Base-by-base conservation (phyloP, 2,329 filamentous ascomycete genomes). In the Claviceps pazoutovae region DNA sequence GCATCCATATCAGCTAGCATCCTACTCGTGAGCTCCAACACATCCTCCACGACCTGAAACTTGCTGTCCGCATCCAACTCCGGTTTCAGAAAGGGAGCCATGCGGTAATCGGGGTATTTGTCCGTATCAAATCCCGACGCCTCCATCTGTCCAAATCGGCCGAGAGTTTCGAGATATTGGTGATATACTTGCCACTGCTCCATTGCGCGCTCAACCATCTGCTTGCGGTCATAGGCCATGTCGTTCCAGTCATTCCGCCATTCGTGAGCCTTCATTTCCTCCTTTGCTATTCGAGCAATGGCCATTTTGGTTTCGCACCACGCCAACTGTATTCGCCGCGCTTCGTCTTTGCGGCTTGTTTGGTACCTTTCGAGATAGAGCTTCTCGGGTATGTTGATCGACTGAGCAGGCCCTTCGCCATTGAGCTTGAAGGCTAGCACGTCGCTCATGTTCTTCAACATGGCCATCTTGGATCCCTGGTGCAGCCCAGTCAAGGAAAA, bases 291-390 rank as follows among this genome's bases (percentile, higher is more conserved):
- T 13, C 51, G 59, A 5, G 51, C 46, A 42, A 63, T 57, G 11
- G 57, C 60, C 34, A 55, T 57, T 50, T 66, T 68, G 4, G 62
- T 65, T 17, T 65, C 58, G 39, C 60, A 61, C 64, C 62, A 67
- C 1, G 60, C 66, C 13, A 54, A 53, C 54, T 73, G 71, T 43
- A 78, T 74, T 7, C 68, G 66, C 8, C 70, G 55, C 14, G 75
- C 72, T 50, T 74, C 70, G 11, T 73, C 64, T 51, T 70, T 72
- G 14, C 71, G 69, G 11, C 58, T 62, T 47, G 66, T 64, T 49
- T 76, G 61, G 53, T 79, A 80, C n/a, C 69, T 71, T 60, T 80
- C 76, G 1, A 74, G 71, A 56, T 77, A 79, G 55, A 78, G 71
- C 13, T 72, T 63, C 43, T 65, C 62, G 5, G 77, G 77, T 37